Base-by-base conservation (phyloP, 1,284 basidiomycete species). In the Dichomitus squalens region DNA sequence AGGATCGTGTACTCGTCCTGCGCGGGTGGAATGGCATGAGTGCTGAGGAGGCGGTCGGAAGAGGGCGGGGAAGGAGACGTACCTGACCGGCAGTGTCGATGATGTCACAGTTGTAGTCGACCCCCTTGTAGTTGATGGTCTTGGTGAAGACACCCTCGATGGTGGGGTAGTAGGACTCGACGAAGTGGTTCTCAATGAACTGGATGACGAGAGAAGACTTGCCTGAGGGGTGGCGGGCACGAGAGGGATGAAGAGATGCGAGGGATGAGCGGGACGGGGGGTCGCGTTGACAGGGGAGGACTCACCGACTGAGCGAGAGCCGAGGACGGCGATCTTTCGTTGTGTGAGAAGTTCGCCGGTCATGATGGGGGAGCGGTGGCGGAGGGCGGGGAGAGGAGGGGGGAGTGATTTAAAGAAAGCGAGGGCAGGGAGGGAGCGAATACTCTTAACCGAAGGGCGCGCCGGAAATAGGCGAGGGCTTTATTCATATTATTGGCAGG, bases 61-160 rank as follows among this genome's bases (percentile, higher is more conserved):
- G 56, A 21, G 44, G 39, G 52, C 27, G 52, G 33, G 69, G 4
- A 49, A 25, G 59, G 21, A 55, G 57, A 64, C 68, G 52, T 47
- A 85, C 89, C 85, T 99, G 95, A 48, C 97, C 97, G 54, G 97
- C 97, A 59, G 96, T 98, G 76, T 99, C 97, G 71, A 99, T 94
- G 78, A 99, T 98, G 78, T 98, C 95, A 78, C 94, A 95, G 64
- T 94, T 87, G 71, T 93, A 98, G 65, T 95, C 90, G 43, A 85
- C 80, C 53, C 93, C 93, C 60, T 92, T 90, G 79, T 90, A 87
- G 64, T 83, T 85, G 75, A 98, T 85, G 47, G 80, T 84, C 81
- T 97, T 98, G 63, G 87, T 82, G 72, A 93, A 93, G 43, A 91
- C 93, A 66, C 82, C 86, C 75, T 98, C 96, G 72, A 98, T 98